Conservation (phyloP, 495 filamentous ascomycete genomes). For the Lophiotrema nucula region DNA sequence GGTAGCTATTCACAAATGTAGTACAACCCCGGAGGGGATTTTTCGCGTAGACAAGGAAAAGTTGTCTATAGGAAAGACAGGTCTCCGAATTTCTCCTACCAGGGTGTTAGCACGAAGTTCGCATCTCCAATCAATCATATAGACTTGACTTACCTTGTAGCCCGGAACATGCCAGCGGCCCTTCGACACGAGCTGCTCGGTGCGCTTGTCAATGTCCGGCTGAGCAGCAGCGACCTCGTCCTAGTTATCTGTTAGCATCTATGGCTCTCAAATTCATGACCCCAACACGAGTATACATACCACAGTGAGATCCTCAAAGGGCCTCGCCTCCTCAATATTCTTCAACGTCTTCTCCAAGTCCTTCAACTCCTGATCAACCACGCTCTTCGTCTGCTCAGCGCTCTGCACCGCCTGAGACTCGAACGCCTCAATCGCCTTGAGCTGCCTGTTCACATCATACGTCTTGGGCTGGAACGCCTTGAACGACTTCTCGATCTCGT, state of each 20-base stretch:
- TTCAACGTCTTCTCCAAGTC: conserved; percentile 89
- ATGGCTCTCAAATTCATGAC: not conserved
- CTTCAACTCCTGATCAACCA: conserved; percentile 88
- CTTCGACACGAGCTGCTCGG: conserved; percentile 86
- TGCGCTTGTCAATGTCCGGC: conserved; percentile 95
- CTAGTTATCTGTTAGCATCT: no score
- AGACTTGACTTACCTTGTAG: conserved; percentile 77
- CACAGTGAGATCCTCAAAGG: conserved; percentile 97
- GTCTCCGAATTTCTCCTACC: conserved; percentile 96
- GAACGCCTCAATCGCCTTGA: conserved; percentile 97
- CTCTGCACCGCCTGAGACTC: conserved; percentile 96
- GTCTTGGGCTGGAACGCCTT: conserved; percentile 82
- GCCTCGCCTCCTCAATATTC: conserved; percentile 95
- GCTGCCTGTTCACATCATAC: conserved; percentile 85
- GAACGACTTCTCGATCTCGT: conserved; percentile 96
- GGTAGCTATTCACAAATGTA: conserved; percentile 36
- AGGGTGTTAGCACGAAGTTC: conserved; percentile 1
- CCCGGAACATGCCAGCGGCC: conserved; percentile 96
- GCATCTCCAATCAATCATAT: not conserved
- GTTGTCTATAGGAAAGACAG: conserved; percentile 77
- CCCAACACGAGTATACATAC: conserved; percentile 57
- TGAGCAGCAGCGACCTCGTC: conserved; percentile 91
- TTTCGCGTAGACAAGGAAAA: conserved; percentile 4
- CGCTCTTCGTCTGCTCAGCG: conserved; percentile 90
- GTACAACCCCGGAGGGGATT: conserved; percentile 29